Percentiles rank a stretch among this genome's conserved stretches.
Evolutionary conservation across 202 grass and related monocot species (phyloP).

Genomic region (Elaeis oleifera): DNA sequence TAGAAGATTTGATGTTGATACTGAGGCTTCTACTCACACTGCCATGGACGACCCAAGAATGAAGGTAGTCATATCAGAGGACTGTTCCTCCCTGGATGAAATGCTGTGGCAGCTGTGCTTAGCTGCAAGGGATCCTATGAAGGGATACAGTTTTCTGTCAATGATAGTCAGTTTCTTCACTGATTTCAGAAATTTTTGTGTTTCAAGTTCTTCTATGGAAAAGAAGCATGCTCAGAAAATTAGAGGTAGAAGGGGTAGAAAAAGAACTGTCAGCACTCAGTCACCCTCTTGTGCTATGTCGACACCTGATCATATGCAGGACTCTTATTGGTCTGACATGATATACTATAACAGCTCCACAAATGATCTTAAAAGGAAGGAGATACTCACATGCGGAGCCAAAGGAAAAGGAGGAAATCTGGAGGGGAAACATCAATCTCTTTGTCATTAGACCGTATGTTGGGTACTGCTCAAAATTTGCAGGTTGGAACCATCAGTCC

Average conservation of each 20-base stretch:
- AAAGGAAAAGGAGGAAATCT: constrained; percentile 42
- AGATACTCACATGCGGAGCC: constrained; percentile 34
- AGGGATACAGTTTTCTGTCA: constrained; percentile 33
- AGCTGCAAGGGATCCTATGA: constrained; percentile 49
- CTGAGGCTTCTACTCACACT: constrained; percentile 42
- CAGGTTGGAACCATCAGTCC: constrained; percentile 25
- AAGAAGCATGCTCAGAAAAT: constrained; percentile 45
- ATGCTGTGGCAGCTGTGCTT: constrained; percentile 52
- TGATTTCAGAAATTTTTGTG: constrained; percentile 67
- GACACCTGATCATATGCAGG: constrained; percentile 61
- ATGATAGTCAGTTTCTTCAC: constrained; percentile 61
- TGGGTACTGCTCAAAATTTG: constrained; percentile 23
- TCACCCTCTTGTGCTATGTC: constrained; percentile 35
- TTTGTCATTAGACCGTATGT: constrained; percentile 9
- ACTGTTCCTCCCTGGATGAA: constrained; percentile 52
- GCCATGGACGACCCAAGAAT: constrained; percentile 48
- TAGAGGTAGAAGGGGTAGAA: constrained; percentile 52
- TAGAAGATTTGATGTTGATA: constrained; percentile 72
- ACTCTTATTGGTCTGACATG: constrained; percentile 69
- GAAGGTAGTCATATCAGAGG: constrained; percentile 48
- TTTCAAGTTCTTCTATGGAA: constrained; percentile 42
- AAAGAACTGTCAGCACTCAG: constrained; percentile 42
- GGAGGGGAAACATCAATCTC: constrained; percentile 10
- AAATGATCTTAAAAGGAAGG: constrained; percentile 33
- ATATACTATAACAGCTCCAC: constrained; percentile 38